Percentiles rank a stretch among this genome's conserved stretches.
Evolutionary conservation across 2,329 filamentous ascomycete species (phyloP).

Genomic region (Arachnopeziza araneosa): DNA sequence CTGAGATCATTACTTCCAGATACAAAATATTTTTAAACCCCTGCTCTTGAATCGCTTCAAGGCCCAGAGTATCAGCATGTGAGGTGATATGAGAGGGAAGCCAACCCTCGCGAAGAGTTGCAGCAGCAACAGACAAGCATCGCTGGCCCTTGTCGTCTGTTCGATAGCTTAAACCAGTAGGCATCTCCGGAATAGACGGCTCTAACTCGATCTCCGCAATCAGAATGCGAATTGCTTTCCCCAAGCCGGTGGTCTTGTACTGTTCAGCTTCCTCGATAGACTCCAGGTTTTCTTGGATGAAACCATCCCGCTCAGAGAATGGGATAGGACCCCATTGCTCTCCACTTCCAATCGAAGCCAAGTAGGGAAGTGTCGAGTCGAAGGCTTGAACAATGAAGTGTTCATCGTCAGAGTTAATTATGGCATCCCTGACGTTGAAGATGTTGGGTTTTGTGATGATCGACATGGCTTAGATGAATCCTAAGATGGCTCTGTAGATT

Average conservation of each 20-base stretch:
- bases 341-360: not conserved
- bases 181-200: no score
- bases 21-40: not conserved
- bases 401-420: no score
- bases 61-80: no score
- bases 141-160: no score
- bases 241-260: not conserved
- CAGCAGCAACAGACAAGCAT: no score
- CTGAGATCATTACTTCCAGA: not conserved
- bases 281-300: not conserved
- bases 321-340: constrained; percentile 1
- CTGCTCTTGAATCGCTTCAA: not conserved
- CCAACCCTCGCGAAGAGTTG: no score
- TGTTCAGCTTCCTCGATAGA: not conserved
- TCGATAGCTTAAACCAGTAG: no score
- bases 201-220: not conserved
- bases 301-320: not conserved
- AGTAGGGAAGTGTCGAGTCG: not conserved
- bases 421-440: no score
- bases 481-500: no score
- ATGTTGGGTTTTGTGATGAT: no score
- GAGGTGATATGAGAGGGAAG: no score
- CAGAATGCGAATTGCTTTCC: not conserved
- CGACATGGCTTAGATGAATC: no score
- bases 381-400: not conserved